Base-by-base conservation (phyloP, 2,329 filamentous ascomycete genomes). In the Fusarium citri region DNA sequence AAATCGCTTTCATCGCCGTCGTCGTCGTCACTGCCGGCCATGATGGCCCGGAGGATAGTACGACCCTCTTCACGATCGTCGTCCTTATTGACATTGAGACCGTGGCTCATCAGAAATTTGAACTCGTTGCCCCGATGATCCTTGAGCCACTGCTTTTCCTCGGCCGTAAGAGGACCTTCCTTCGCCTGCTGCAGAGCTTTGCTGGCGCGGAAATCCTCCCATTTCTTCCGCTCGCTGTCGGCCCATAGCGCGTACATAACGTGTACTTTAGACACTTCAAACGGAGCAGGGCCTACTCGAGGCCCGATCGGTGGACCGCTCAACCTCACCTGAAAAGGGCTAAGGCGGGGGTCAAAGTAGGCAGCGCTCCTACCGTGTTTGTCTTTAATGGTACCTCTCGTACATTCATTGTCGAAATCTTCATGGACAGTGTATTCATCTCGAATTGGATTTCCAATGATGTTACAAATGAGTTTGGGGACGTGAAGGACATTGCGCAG, bases 111-210 rank as follows among this genome's bases (percentile, higher is more conserved):
- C 3, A 45, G 42, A 25, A 45, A 45, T 1, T 25, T 11, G 15
- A n/a, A 45, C 3, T 45, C 42, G 16, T 3, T 5, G 2, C 10
- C 22, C 9, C 15, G 26, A 2, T 26, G 16, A 2, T 45, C 5
- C 6, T 26, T 45, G 5, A 45, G 10, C 22, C 22, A 45, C 6
- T 23, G 16, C 5, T 4, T 25, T 18, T 37, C 34, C 42, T n/a
- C 1, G 1, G 6, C 1, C 5, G 42, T 3, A 6, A n/a, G 9
- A n/a, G 5, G 5, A 2, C 18, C 34, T 34, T 0, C 5, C 9
- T 34, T 5, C 2, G 16, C 31, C 31, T 34, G 8, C 5, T 10
- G 16, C 31, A 34, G 1, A 31, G 30, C 3, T 31, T 31, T 15
- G n/a, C 11, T 20, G 15, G 20, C 30, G 2, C 22, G 12, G 2